These are phyloP conservation scores for Orbilia javanica DNA, from an alignment of 2,329 filamentous ascomycete genomes.

Conservation along the genomic window DNA sequence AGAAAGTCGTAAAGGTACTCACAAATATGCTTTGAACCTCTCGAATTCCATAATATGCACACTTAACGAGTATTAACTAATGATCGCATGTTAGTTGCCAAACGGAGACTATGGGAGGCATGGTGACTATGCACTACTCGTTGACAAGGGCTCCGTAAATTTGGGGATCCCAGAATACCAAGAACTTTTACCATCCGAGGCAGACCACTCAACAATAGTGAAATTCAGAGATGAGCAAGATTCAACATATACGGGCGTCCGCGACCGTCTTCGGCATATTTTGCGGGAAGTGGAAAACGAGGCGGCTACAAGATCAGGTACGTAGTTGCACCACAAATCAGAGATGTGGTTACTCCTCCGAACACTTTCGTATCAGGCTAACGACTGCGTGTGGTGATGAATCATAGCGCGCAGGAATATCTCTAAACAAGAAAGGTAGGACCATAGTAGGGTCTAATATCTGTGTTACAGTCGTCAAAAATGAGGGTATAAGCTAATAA, in stretches of 20 bases:
- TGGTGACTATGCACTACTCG: neutral
- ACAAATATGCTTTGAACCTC: neutral
- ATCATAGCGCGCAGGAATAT: too few relatives aligned
- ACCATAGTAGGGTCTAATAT: too few relatives aligned
- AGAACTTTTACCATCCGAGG: neutral
- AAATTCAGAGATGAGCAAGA: neutral
- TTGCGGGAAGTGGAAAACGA: neutral
- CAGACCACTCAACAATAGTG: constrained; percentile 2
- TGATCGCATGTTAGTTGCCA: neutral
- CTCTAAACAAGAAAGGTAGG: too few relatives aligned
- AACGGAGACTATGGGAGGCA: neutral
- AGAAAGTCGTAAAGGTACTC: neutral
- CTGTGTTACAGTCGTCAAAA: too few relatives aligned
- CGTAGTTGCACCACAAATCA: too few relatives aligned
- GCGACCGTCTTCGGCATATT: neutral
- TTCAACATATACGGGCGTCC: neutral
- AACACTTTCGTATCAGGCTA: too few relatives aligned
- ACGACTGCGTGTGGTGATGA: too few relatives aligned
- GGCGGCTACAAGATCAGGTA: neutral
- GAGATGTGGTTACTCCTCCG: too few relatives aligned
- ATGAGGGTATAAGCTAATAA: too few relatives aligned
- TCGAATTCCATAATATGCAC: too few relatives aligned
- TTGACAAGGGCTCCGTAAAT: neutral
- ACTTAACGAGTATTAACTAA: too few relatives aligned
- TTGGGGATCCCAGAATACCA: neutral